These are phyloP conservation scores for Penicillium sp. DNA, from an alignment of 2,329 filamentous ascomycete genomes.

Conservation along the genomic window DNA sequence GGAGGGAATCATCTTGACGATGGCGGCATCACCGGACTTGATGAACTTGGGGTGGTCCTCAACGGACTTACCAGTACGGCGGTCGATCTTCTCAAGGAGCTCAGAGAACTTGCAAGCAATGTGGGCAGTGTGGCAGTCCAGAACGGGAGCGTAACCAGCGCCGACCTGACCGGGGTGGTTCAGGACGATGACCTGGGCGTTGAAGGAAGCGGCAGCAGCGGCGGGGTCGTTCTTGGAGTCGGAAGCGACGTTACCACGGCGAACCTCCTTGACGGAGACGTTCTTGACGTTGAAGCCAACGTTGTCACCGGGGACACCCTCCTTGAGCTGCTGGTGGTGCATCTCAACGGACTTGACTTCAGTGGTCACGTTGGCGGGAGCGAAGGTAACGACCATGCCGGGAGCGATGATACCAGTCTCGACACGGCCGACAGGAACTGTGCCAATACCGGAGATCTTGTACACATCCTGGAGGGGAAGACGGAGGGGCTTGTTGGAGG, in stretches of 20 bases:
- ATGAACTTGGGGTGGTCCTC: conserved; percentile 97
- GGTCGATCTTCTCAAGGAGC: conserved; percentile 99
- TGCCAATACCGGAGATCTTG: conserved; percentile 99
- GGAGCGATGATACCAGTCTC: conserved; percentile 96
- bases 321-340: conserved; percentile 98
- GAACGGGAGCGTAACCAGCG: conserved; percentile 97
- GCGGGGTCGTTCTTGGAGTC: conserved; percentile 99
- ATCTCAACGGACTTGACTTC: conserved; percentile 99
- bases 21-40: conserved; percentile 99
- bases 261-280: conserved; percentile 99
- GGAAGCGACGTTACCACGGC: conserved; percentile 99
- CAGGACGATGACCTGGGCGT: conserved; percentile 99
- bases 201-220: conserved; percentile 87
- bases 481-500: conserved; percentile 98
- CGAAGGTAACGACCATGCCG: conserved; percentile 90
- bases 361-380: conserved; percentile 98
- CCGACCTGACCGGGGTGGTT: conserved; percentile 99
- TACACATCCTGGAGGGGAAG: conserved; percentile 99
- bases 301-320: conserved; percentile 99
- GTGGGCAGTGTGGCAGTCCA: conserved; percentile 99
- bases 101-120: conserved; percentile 99
- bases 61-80: conserved; percentile 98
- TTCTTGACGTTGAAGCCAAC: conserved; percentile 99
- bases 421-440: conserved; percentile 99
- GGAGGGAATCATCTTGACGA: conserved; percentile 99